Evolutionary conservation across 1,284 basidiomycete species (phyloP).

Genomic region (Ceratobasidium sp.): DNA sequence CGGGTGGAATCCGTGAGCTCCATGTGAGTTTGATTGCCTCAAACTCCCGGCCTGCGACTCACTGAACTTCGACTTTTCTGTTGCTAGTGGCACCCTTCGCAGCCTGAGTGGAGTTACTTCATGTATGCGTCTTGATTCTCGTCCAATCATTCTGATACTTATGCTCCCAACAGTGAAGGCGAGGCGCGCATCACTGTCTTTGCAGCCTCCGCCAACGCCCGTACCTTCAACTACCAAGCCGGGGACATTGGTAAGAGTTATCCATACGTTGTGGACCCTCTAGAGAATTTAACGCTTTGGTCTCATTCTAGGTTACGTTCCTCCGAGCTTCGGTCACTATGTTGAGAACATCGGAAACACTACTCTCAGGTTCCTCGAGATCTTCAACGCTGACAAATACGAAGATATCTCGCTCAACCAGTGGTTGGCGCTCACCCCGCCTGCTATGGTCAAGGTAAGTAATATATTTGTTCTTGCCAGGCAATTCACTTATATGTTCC

Average conservation of each 20-base stretch:
- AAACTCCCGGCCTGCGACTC: background rate
- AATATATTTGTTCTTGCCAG: background rate
- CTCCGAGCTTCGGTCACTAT: constrained; percentile 73
- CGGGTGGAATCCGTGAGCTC: background rate
- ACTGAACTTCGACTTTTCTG: background rate
- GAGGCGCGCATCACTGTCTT: constrained; percentile 59
- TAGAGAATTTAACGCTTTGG: constrained; percentile 49
- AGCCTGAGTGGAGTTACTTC: constrained; percentile 55
- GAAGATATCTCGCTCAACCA: constrained; percentile 71
- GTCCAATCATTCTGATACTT: background rate
- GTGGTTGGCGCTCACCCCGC: constrained; percentile 78
- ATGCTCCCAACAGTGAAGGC: constrained; percentile 66
- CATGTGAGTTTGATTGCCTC: background rate
- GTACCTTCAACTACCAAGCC: constrained; percentile 25
- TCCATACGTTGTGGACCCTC: constrained; percentile 59
- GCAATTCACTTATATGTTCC: background rate
- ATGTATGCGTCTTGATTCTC: constrained; percentile 45
- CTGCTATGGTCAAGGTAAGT: constrained; percentile 66
- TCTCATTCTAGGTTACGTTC: constrained; percentile 63
- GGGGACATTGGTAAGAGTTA: constrained; percentile 67
- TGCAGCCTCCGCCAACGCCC: constrained; percentile 10
- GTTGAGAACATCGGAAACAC: constrained; percentile 62
- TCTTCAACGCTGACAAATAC: constrained; percentile 69
- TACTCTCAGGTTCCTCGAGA: constrained; percentile 72
- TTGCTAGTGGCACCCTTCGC: constrained; percentile 28